These are phyloP conservation scores for Globisporangium mamillatum DNA, from an alignment of 352 stramenopile species.

Conservation along the genomic window DNA sequence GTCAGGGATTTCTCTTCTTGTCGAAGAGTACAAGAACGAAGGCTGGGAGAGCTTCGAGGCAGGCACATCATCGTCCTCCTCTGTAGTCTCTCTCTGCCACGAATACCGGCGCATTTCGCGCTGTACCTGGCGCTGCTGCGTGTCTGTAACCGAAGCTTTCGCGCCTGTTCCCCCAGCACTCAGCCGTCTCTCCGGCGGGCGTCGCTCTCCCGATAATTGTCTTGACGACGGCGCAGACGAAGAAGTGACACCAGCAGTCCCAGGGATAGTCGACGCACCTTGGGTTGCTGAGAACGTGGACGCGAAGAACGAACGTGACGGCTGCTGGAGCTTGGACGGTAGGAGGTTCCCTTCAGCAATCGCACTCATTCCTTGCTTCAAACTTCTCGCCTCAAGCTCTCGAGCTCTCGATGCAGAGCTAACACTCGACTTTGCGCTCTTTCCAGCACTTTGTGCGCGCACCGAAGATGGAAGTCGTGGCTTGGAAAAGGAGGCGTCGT, in stretches of 20 bases:
- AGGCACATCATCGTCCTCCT: not conserved
- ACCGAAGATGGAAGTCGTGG: not conserved
- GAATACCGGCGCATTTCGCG: conserved; percentile 13
- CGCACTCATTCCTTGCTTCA: conserved; percentile 3
- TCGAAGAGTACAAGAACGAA: not conserved
- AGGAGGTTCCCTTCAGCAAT: not conserved
- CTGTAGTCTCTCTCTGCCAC: conserved; percentile 5
- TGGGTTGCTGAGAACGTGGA: conserved; percentile 13
- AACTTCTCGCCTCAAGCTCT: not conserved
- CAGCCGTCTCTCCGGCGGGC: not conserved
- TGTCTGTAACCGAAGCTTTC: conserved; percentile 5
- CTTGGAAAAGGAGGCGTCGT: not conserved
- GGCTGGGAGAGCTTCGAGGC: not conserved
- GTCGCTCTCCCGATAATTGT: not conserved
- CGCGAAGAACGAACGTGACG: conserved; percentile 19
- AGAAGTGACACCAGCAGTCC: not conserved
- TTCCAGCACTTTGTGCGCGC: not conserved
- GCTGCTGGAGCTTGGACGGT: conserved; percentile 17
- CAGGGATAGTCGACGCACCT: not conserved
- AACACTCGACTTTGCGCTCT: conserved; percentile 2
- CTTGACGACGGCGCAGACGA: not conserved
- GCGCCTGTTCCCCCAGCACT: not conserved
- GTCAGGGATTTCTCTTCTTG: not conserved
- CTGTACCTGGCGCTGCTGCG: conserved; percentile 9
- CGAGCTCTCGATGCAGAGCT: not conserved